Evolutionary conservation across 2,329 filamentous ascomycete species (phyloP), one percentile per base, ranked within the genome.

Genomic region (Fusarium secorum): DNA sequence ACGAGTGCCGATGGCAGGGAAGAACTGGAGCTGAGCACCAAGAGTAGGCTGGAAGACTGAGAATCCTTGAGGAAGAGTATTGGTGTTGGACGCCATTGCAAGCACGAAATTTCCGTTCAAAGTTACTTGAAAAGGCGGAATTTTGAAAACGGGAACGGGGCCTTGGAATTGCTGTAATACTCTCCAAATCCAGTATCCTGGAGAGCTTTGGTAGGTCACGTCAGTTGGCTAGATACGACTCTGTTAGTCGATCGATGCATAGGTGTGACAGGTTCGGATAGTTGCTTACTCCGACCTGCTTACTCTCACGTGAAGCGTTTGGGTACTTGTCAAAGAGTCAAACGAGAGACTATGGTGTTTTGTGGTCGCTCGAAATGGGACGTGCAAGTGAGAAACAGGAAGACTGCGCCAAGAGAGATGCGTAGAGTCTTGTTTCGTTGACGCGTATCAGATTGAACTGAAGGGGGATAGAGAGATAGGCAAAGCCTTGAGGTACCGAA

Each of bases 1-100:
- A 80, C 87, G 74, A 66, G 86, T 83, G 77, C 90, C 83, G 80
- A 93, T 82, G 75, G 90, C 81, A 82, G 93, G 86, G 78, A 90
- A 80, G 86, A 93, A 89, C 80, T 93, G 83, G 61, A 91, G 83
- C 66, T 85, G 80, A 51, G 85, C 84, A 55, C 88, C 88, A 59
- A 88, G 81, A 52, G 83, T 78, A 45, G 87, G 83, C 82, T 91
- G 89, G 76, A 85, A 88, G 78, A 90, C 83, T 65, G 87, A 88
- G 79, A 89, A 89, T 61, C 86, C 86, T 80, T 84, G 78, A 52
- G 79, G 79, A 35, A 81, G 73, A 59, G 66, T 64, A 54, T 75
- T 71, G 10, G 64, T 58, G 36, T 65, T 66, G 39, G 72, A 39
- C 38, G 64, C 44, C 80, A 81, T 81, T 53, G 57, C 66, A 65